phyloP scores from a whole-genome alignment of 169 alveolate genomes.

The Blepharisma undulans region DNA sequence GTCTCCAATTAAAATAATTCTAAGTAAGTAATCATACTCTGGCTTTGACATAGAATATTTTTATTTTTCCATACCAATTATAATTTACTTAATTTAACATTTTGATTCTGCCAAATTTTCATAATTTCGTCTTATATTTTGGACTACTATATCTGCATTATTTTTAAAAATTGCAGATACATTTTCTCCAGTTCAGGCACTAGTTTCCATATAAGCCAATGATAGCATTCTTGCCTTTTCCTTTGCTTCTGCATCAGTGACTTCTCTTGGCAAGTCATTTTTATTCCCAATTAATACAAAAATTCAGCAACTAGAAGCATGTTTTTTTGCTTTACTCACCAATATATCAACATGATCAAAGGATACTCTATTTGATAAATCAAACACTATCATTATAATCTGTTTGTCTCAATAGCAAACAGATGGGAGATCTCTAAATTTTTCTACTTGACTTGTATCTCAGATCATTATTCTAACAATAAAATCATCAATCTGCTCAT shows the following conservation, averaged over 20 bases:
- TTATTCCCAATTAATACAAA: slow-evolving; percentile 95
- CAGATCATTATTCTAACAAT: not conserved
- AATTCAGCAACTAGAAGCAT: slow-evolving; percentile 92
- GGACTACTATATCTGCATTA: not conserved
- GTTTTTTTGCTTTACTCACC: slow-evolving; percentile 94
- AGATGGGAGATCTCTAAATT: not conserved
- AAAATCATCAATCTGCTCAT: not conserved
- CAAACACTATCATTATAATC: slow-evolving; percentile 89
- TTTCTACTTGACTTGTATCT: not conserved
- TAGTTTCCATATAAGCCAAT: slow-evolving; percentile 25
- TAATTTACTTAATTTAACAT: no score
- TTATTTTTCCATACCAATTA: no score
- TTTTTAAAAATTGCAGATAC: not conserved
- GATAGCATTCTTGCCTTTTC: slow-evolving; percentile 92
- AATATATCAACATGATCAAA: slow-evolving; percentile 92
- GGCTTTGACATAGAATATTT: no score
- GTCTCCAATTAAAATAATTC: not conserved
- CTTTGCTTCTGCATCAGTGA: slow-evolving; percentile 91
- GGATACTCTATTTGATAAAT: slow-evolving; percentile 93
- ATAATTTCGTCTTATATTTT: not conserved
- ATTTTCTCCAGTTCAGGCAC: slow-evolving; percentile 34
- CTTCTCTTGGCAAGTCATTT: slow-evolving; percentile 93
- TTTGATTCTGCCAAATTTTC: not conserved
- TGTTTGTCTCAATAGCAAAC: not conserved
- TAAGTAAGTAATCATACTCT: not conserved